A percentile compares a stretch with the other conserved stretches of the same genome.
These are phyloP conservation scores for Scedosporium dehoogii DNA, from an alignment of 2,329 filamentous ascomycete genomes.

Conservation along the genomic window DNA sequence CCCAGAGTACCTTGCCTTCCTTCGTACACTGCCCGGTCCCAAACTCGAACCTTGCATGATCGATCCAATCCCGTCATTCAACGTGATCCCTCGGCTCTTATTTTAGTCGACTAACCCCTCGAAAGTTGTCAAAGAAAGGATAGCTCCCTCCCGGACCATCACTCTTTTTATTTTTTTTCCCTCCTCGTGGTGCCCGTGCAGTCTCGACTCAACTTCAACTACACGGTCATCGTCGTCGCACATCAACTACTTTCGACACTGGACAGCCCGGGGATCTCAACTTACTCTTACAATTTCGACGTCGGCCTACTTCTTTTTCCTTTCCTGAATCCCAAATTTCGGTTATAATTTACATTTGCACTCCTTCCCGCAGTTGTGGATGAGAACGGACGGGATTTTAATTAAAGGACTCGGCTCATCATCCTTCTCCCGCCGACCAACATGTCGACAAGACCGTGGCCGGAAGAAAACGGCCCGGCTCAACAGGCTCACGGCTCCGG, in stretches of 20 bases:
- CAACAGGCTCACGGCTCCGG: constrained; percentile 2
- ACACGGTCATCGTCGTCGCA: not conserved
- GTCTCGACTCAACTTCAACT: not conserved
- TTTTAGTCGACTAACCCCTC: not conserved
- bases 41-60: not conserved
- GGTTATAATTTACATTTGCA: not conserved
- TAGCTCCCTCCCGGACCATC: not conserved
- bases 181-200: not conserved
- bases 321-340: not conserved
- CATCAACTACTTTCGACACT: not conserved
- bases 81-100: not conserved
- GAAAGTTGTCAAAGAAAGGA: not conserved
- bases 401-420: not conserved
- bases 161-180: not conserved
- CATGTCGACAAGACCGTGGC: constrained; percentile 10
- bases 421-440: not conserved
- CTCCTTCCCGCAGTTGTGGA: not conserved
- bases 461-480: constrained; percentile 5
- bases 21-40: not conserved
- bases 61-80: not conserved
- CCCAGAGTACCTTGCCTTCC: not conserved
- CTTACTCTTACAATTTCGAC: not conserved
- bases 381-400: not conserved
- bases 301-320: not conserved
- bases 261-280: no score